Evolutionary conservation across 1,284 basidiomycete genomes (phyloP).

Genomic region (Flammula alnicola): DNA sequence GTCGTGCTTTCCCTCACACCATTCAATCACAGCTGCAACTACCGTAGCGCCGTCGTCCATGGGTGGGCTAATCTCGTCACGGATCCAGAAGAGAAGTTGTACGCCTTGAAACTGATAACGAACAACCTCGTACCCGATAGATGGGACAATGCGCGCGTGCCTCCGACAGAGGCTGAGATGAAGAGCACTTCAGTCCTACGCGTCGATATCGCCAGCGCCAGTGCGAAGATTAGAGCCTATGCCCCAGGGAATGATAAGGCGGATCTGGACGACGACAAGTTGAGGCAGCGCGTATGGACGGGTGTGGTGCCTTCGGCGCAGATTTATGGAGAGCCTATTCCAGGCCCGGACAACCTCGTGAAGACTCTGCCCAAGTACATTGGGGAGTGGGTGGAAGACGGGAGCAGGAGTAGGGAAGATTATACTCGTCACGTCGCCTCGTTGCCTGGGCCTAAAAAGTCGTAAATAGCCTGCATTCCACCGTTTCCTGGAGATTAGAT

Average conservation of each 20-base stretch:
- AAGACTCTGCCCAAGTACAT: constrained; percentile 20
- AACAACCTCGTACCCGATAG: constrained; percentile 24
- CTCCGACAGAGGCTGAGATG: constrained; percentile 27
- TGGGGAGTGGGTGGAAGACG: constrained; percentile 14
- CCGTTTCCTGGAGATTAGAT: no score
- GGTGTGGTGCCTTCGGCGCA: constrained; percentile 23
- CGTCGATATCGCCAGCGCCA: constrained; percentile 30
- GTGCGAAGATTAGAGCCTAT: constrained; percentile 27
- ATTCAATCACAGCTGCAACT: constrained; percentile 33
- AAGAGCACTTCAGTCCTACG: constrained; percentile 24
- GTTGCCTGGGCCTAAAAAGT: constrained; percentile 3
- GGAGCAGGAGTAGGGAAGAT: constrained; percentile 18
- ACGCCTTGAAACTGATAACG: constrained; percentile 25
- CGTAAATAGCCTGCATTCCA: no score
- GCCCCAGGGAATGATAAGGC: constrained; percentile 22
- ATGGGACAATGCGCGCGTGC: constrained; percentile 29
- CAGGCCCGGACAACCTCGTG: constrained; percentile 20
- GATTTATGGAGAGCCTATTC: background rate
- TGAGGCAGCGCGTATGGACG: constrained; percentile 27
- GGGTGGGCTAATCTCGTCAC: constrained; percentile 24
- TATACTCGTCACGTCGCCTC: constrained; percentile 19
- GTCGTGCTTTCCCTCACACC: constrained; percentile 29
- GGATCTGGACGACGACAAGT: constrained; percentile 22
- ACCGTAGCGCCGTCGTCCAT: constrained; percentile 29
- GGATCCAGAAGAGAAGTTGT: constrained; percentile 25